Evolutionary conservation across 768 basidiomycete species (phyloP), one percentile per base, ranked within the genome.

Genomic region (Leccinum longicurvipes): DNA sequence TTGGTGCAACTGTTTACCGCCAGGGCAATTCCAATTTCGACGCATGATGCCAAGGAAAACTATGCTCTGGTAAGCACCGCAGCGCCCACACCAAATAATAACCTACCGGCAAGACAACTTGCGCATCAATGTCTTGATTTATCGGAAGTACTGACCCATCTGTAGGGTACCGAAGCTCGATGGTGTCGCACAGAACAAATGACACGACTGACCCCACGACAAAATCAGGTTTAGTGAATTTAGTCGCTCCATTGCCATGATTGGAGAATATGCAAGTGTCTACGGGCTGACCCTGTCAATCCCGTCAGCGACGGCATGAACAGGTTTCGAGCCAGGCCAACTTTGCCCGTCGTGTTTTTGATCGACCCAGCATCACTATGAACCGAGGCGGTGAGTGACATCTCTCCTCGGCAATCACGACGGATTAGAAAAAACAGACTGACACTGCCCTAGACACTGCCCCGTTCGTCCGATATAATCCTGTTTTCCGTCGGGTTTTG

Each of bases 21-120:
- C 21, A 65, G 45, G 32, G 61, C 58, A 29, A 68, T 66, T 12
- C 62, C 59, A 23, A 68, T 56, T 0, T 66, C 55, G 27, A 58
- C 56, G 47, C 60, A 61, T 4, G 60, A 54, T 34, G 54, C 47
- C 29, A 64, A 59, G 10, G 60, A 64, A 34, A n/a, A 55, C 68
- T 56, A 10, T 8, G 4, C 27, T 8, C 19, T 21, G 32, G 58
- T 62, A 8, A 58, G 36, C 3, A 24, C 29, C 9, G 5, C 23
- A 34, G 12, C 24, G 10, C 6, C 12, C 15, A 3, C 23, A 39
- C 15, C n/a, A 27, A 21, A n/a, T 29, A 21, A 15, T 6, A 34
- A 44, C 51, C 47, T 31, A 58, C 64, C 8, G 56, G 59, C 11
- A 50, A 51, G 28, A 69, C 53, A n/a, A 66, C 62, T 50, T 61